Percentiles rank a stretch among this genome's conserved stretches.
These are phyloP conservation scores for Chrysoporthe cubensis DNA, from an alignment of 2,329 filamentous ascomycete genomes.

Conservation along the genomic window DNA sequence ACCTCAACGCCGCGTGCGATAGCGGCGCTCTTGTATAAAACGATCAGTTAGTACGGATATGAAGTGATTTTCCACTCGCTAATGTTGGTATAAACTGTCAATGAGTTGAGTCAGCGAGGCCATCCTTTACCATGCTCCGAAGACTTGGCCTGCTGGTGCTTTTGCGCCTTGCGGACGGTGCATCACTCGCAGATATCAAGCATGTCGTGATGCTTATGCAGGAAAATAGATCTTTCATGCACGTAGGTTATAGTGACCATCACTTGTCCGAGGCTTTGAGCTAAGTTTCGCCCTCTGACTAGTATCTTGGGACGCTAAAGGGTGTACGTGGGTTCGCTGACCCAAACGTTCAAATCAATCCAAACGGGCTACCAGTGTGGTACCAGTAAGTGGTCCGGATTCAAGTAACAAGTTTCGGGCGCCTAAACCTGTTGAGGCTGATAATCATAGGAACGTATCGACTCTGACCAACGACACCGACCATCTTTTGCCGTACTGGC, in stretches of 20 bases:
- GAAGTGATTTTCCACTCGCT: no score
- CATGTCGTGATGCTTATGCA: slow-evolving; percentile 65
- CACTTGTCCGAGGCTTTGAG: background rate
- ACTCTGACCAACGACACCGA: slow-evolving; percentile 45
- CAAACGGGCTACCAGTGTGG: slow-evolving; percentile 49
- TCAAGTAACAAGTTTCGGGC: background rate
- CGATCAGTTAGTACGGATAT: no score
- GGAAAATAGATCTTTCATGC: slow-evolving; percentile 42
- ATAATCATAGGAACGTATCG: slow-evolving; percentile 39
- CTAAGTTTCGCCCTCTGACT: background rate
- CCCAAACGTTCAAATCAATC: slow-evolving; percentile 54
- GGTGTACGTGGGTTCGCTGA: slow-evolving; percentile 59
- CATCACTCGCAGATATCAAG: slow-evolving; percentile 41
- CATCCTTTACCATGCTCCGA: background rate
- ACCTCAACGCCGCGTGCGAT: no score
- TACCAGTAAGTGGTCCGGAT: slow-evolving; percentile 47
- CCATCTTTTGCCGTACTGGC: slow-evolving; percentile 53
- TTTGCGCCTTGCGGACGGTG: background rate
- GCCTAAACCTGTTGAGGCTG: background rate
- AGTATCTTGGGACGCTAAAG: slow-evolving; percentile 60
- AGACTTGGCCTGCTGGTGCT: background rate
- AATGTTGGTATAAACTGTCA: no score
- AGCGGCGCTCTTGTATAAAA: no score
- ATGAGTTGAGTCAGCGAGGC: background rate
- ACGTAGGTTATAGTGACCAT: slow-evolving; percentile 31